phyloP scores from a whole-genome alignment of 208 protist genomes.

The Trypanosoma congolense region DNA sequence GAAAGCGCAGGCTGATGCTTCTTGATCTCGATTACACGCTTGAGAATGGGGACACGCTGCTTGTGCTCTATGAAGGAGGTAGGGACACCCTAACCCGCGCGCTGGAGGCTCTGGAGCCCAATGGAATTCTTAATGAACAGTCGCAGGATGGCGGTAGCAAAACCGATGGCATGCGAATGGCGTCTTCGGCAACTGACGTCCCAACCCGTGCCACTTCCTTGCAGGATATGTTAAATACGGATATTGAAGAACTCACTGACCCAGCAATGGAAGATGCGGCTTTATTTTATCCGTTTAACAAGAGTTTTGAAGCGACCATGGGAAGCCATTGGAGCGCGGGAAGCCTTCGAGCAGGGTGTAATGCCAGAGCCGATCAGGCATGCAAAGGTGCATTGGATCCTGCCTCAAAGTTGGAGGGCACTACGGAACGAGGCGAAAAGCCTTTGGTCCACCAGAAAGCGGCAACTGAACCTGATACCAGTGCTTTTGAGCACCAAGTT shows the following conservation, averaged over 20 bases:
- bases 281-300: conserved; percentile 66
- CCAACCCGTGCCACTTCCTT: conserved; percentile 10
- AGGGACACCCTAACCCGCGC: conserved; percentile 45
- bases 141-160: background rate
- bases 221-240: conserved; percentile 21
- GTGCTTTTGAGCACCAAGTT: background rate
- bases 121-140: background rate
- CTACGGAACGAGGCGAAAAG: too few species aligned
- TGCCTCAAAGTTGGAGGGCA: too few species aligned
- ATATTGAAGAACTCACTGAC: conserved; percentile 24
- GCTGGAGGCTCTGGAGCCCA: conserved; percentile 40
- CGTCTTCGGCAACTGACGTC: background rate
- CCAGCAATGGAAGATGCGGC: conserved; percentile 47
- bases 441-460: too few species aligned
- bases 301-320: conserved; percentile 30
- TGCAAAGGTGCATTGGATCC: too few species aligned
- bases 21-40: conserved; percentile 63
- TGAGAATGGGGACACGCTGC: conserved; percentile 47
- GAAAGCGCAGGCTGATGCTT: conserved; percentile 38
- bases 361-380: too few species aligned
- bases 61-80: conserved; percentile 58
- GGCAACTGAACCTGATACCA: too few species aligned
- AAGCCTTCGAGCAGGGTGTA: background rate
- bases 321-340: background rate
- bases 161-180: background rate